These are phyloP conservation scores for Solanum gandarillasii DNA, from an alignment of 257 asterid genomes.

Conservation along the genomic window DNA sequence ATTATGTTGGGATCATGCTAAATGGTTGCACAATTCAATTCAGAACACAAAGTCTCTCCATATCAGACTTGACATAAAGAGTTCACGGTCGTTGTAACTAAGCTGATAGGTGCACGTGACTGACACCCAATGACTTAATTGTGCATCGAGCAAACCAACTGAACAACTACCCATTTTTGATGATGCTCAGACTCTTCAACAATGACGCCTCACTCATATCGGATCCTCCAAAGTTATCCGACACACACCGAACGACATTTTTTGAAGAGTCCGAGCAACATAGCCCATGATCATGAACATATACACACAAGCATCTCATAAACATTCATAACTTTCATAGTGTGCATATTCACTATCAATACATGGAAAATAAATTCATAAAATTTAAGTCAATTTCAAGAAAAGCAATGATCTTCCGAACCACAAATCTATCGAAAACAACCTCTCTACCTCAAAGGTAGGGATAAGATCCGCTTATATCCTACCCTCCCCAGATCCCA, in stretches of 20 bases:
- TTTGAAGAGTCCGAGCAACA: background rate
- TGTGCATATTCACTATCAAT: background rate
- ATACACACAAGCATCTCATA: background rate
- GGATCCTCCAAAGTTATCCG: background rate
- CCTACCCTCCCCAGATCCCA: background rate
- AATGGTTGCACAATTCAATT: background rate
- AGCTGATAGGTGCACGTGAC: background rate
- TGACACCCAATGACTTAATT: background rate
- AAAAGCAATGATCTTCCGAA: background rate
- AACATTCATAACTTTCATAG: background rate
- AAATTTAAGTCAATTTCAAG: background rate
- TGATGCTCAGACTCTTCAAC: background rate
- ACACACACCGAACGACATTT: accelerated
- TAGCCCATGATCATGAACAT: background rate
- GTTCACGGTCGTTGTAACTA: background rate
- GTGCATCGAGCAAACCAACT: background rate
- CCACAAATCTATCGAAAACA: background rate
- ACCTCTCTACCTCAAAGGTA: background rate
- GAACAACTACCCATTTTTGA: background rate
- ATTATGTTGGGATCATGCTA: background rate
- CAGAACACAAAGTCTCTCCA: background rate
- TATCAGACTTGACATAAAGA: background rate
- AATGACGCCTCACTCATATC: background rate
- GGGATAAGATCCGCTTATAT: background rate
- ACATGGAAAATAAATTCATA: background rate